phyloP scores from a whole-genome alignment of 345 rosid genomes.

The Acer saccharum region DNA sequence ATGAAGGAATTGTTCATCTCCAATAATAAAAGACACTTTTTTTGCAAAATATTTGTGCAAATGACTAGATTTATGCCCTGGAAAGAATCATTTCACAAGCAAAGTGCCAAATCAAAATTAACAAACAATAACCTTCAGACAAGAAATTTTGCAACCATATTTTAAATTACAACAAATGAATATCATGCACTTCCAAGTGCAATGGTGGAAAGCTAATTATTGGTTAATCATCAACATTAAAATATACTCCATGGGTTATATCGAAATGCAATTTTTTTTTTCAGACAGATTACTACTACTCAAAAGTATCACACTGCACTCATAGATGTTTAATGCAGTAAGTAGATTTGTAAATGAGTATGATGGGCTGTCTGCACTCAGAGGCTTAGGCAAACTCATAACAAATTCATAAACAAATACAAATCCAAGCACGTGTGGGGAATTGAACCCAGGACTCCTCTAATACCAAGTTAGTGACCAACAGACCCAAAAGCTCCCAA shows the following conservation, averaged over 20 bases:
- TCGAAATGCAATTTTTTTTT: not conserved
- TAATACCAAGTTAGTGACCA: too few relatives aligned
- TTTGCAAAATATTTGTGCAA: not conserved
- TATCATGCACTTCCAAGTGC: not conserved
- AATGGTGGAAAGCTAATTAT: not conserved
- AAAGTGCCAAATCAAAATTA: not conserved
- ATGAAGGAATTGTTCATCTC: constrained; percentile 4
- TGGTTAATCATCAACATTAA: not conserved
- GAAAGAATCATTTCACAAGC: not conserved
- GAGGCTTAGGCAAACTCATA: not conserved
- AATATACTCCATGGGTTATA: not conserved
- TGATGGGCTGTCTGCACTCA: not conserved
- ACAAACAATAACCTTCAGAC: not conserved
- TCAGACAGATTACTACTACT: not conserved
- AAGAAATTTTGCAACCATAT: not conserved
- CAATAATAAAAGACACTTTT: not conserved
- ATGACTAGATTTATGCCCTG: not conserved
- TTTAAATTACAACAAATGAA: not conserved
- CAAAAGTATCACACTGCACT: not conserved
- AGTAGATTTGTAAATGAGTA: constrained; percentile 1
- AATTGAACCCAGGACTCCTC: too few relatives aligned
- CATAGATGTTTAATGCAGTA: not conserved
- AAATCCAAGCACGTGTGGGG: too few relatives aligned
- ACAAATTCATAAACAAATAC: too few relatives aligned
- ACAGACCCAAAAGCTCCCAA: too few relatives aligned